Conservation (phyloP, 2,329 filamentous ascomycete species). For the Fusarium cyanostomum region DNA sequence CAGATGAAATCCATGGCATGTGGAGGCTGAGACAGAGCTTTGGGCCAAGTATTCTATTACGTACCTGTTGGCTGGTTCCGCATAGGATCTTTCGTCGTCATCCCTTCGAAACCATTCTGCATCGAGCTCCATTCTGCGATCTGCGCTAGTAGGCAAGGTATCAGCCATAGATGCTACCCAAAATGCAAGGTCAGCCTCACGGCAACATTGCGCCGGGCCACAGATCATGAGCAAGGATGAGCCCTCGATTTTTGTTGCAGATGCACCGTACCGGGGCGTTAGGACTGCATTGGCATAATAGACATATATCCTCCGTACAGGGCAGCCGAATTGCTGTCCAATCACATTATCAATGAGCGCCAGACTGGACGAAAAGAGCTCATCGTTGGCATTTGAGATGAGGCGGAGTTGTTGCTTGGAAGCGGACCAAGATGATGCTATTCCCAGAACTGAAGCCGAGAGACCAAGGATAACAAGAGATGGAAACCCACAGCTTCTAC, state of each 20-base stretch:
- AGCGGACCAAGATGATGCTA: background rate
- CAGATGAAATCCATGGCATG: no score
- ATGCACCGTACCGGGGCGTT: background rate
- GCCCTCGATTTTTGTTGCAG: background rate
- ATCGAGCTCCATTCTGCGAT: slow-evolving; percentile 22
- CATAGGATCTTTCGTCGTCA: no score
- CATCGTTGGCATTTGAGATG: slow-evolving; percentile 15
- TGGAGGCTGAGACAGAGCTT: no score
- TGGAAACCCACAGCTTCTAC: background rate
- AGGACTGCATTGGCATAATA: background rate
- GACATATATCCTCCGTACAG: no score
- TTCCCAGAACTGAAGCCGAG: slow-evolving; percentile 10
- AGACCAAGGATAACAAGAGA: background rate
- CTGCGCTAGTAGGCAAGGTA: background rate
- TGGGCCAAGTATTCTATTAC: no score
- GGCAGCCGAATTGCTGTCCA: background rate
- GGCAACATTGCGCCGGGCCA: slow-evolving; percentile 1
- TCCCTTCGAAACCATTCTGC: background rate
- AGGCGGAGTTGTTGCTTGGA: background rate
- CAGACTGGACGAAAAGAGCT: background rate
- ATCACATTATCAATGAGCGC: background rate
- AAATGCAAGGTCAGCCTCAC: slow-evolving; percentile 18
- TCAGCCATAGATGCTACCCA: background rate
- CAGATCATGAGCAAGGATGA: background rate
- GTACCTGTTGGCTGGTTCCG: no score